Evolutionary conservation across 352 stramenopile species (phyloP).

Genomic region (Globisporangium irregulare): DNA sequence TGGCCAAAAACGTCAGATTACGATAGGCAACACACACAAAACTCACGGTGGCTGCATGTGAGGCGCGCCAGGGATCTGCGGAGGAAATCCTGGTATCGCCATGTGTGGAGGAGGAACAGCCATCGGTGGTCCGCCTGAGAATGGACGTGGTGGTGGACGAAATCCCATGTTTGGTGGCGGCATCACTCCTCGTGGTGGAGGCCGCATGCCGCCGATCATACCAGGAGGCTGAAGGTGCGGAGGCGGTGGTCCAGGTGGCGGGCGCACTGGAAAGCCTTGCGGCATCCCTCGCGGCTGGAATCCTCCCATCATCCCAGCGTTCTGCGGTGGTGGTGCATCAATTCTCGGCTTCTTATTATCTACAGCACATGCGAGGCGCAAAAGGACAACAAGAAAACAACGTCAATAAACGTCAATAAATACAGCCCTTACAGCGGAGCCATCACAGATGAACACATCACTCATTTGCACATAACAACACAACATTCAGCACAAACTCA

Average conservation of each 20-base stretch:
- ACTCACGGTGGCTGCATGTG: constrained; percentile 13
- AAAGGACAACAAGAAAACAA: not conserved
- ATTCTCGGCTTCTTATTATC: constrained; percentile 48
- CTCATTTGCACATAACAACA: not conserved
- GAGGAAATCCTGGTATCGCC: constrained; percentile 16
- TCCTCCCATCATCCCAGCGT: constrained; percentile 29
- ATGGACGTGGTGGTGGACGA: constrained; percentile 28
- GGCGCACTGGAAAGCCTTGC: constrained; percentile 40
- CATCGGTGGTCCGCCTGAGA: constrained; percentile 34
- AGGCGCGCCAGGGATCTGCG: constrained; percentile 9
- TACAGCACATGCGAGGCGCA: constrained; percentile 4
- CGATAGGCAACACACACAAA: not conserved
- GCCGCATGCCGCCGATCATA: constrained; percentile 44
- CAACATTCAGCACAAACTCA: constrained; percentile 17
- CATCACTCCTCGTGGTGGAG: constrained; percentile 30
- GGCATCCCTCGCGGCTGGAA: constrained; percentile 42
- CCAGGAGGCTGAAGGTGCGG: constrained; percentile 45
- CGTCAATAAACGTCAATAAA: not conserved
- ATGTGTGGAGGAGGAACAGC: constrained; percentile 12
- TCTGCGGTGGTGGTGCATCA: constrained; percentile 18
- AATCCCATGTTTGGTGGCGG: constrained; percentile 19
- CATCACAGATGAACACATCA: not conserved
- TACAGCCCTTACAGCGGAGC: not conserved
- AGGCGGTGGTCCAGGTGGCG: constrained; percentile 31
- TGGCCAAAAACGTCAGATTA: not conserved